A percentile compares a stretch with the other conserved stretches of the same genome.
Evolutionary conservation across 768 basidiomycete species (phyloP).

Genomic region (Tulasnella sp.): DNA sequence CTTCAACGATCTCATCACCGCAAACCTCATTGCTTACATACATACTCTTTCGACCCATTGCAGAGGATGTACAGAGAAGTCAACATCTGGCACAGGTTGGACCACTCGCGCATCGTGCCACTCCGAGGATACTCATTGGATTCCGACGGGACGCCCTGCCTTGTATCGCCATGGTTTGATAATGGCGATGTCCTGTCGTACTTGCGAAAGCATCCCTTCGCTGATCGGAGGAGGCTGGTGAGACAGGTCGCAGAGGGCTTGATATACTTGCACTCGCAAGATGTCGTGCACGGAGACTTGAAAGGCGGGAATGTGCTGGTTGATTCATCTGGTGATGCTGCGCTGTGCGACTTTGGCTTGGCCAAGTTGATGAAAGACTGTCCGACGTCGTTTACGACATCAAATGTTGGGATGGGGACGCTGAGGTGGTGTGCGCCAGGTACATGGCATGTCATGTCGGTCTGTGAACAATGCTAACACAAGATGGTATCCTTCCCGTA

Average conservation of each 20-base stretch:
- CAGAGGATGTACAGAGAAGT: too few relatives aligned
- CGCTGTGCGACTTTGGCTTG: constrained; percentile 9
- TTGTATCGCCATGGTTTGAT: constrained; percentile 9
- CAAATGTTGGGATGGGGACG: constrained; percentile 1
- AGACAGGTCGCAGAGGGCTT: constrained; percentile 12
- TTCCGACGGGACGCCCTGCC: constrained; percentile 1
- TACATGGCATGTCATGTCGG: neutral
- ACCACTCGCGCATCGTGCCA: constrained; percentile 4
- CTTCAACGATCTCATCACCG: too few relatives aligned
- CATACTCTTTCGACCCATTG: neutral
- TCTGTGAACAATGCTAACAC: neutral
- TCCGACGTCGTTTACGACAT: neutral
- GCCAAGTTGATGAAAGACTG: constrained; percentile 1
- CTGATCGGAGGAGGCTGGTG: constrained; percentile 11
- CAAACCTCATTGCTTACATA: too few relatives aligned
- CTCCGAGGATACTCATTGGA: constrained; percentile 5
- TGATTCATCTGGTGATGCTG: constrained; percentile 1
- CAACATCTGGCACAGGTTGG: neutral
- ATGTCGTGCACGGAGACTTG: constrained; percentile 15
- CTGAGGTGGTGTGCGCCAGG: constrained; percentile 14
- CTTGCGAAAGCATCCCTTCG: neutral
- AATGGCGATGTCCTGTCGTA: constrained; percentile 9
- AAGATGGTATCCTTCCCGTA: neutral
- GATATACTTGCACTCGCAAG: constrained; percentile 6
- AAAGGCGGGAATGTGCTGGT: constrained; percentile 15